Evolutionary conservation across 148 eudicot species (phyloP).

Genomic region (Diospyros kaki): DNA sequence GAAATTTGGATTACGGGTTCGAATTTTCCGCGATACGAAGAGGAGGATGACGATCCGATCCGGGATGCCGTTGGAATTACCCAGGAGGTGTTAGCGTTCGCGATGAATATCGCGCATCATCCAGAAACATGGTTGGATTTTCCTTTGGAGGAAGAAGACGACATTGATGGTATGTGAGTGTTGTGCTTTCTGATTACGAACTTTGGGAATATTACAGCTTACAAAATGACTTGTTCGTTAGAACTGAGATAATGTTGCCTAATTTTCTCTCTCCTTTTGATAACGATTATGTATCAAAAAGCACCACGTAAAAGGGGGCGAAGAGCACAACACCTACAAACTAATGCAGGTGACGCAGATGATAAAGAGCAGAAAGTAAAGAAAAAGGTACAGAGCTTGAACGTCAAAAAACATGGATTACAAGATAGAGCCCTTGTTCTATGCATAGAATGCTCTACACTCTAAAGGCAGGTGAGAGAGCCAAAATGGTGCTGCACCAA

Average conservation of each 20-base stretch:
- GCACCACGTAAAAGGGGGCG: no score
- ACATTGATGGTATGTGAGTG: constrained; percentile 44
- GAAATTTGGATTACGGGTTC: constrained; percentile 9
- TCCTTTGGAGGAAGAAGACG: constrained; percentile 73
- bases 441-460: no score
- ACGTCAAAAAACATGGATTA: no score
- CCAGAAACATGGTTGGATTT: constrained; percentile 97
- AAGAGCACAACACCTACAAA: no score
- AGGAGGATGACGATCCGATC: constrained; percentile 40
- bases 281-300: no score
- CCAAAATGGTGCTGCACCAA: no score
- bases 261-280: neutral
- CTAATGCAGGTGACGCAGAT: no score
- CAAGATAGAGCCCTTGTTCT: no score
- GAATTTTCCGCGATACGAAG: constrained; percentile 5
- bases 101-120: constrained; percentile 81
- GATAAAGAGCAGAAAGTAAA: no score
- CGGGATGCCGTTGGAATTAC: constrained; percentile 56
- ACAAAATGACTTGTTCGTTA: neutral
- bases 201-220: neutral
- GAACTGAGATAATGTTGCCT: neutral
- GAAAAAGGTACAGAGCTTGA: no score
- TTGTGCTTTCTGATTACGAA: neutral
- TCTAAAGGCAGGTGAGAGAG: no score
- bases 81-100: constrained; percentile 83